Conservation (phyloP, 768 basidiomycete genomes). For the Hygrocybe punicea region DNA sequence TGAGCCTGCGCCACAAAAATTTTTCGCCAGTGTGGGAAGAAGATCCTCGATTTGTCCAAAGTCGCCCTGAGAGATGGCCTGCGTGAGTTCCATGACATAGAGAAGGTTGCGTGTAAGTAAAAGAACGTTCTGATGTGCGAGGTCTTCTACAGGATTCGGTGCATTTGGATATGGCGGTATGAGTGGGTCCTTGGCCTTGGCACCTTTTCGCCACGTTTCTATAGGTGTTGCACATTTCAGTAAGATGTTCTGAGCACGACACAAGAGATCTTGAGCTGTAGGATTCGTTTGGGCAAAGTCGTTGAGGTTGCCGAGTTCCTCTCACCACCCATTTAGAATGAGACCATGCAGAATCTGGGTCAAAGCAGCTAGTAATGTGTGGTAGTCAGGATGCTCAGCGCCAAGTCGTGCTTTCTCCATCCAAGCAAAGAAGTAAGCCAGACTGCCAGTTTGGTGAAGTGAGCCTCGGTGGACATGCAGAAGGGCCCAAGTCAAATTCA, state of each 20-base stretch:
- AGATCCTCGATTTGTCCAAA: no score
- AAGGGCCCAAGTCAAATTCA: conserved; percentile 35
- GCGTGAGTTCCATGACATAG: no score
- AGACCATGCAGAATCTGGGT: conserved; percentile 33
- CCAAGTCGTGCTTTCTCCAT: conserved; percentile 32
- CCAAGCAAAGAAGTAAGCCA: conserved; percentile 29
- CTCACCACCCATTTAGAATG: conserved; percentile 31
- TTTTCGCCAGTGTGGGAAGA: no score
- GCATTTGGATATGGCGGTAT: no score
- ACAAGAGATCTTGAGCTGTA: neutral
- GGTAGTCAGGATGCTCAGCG: conserved; percentile 33
- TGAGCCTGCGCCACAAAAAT: no score
- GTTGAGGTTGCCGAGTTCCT: conserved; percentile 5
- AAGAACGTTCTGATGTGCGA: no score
- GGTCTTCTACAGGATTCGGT: no score
- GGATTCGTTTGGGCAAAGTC: neutral
- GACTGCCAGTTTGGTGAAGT: conserved; percentile 17
- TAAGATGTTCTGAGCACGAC: neutral
- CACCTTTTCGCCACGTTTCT: neutral
- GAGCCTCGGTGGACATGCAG: conserved; percentile 29
- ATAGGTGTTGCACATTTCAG: neutral
- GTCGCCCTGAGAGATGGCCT: no score
- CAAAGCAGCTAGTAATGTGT: conserved; percentile 26
- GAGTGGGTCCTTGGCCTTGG: no score
- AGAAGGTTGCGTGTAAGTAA: no score